Conservation (phyloP, 2,329 filamentous ascomycete genomes). For the Aspergillus sp. region DNA sequence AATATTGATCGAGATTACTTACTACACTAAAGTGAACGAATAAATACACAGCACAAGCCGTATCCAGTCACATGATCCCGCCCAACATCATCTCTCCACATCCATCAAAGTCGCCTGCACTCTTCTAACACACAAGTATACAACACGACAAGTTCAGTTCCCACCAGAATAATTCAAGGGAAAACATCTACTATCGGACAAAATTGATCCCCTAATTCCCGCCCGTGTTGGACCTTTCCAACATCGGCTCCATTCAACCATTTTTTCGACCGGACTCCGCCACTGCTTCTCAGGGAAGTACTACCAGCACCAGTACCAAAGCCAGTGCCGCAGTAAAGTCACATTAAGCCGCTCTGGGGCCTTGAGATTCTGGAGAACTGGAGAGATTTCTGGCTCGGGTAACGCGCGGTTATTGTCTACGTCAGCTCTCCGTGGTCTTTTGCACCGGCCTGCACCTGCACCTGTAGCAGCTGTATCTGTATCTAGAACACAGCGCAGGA, state of each 20-base stretch:
- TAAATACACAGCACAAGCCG: neutral
- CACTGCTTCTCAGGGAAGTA: neutral
- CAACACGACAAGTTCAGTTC: neutral
- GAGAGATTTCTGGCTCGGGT: neutral
- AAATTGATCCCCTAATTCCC: neutral
- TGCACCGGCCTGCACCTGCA: neutral
- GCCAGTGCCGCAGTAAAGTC: neutral
- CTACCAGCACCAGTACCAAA: neutral
- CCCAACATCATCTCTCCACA: neutral
- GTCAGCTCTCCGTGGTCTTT: neutral
- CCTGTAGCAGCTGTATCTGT: neutral
- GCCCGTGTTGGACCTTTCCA: neutral
- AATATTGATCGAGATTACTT: no score
- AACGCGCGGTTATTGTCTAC: neutral
- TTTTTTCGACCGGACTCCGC: neutral
- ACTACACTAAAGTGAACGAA: no score
- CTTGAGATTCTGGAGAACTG: neutral
- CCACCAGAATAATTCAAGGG: neutral
- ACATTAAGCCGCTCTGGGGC: neutral
- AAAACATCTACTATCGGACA: neutral
- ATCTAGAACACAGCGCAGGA: conserved; percentile 6
- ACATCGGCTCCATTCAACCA: neutral
- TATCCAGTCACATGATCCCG: neutral
- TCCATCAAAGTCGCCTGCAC: neutral
- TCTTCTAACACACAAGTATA: neutral